Percentiles rank a stretch among this genome's conserved stretches.
phyloP scores from a whole-genome alignment of 2,329 filamentous ascomycete genomes.

The Sarocladium brachiariae region DNA sequence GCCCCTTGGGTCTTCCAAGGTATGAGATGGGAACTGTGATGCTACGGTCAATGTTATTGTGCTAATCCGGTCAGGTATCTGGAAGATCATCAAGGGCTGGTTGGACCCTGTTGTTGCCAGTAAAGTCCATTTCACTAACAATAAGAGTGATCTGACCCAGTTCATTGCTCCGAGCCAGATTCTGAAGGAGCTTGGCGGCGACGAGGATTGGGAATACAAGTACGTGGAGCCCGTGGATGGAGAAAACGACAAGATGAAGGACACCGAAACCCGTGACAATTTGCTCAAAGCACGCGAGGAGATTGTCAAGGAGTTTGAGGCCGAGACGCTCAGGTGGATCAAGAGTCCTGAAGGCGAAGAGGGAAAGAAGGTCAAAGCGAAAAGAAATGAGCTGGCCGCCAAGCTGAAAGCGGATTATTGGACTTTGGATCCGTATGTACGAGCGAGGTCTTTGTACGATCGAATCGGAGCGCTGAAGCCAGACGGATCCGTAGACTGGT shows the following conservation, averaged over 20 bases:
- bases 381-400: conserved; percentile 55
- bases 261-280: conserved; percentile 53
- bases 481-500: conserved; percentile 66
- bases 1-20: conserved; percentile 96
- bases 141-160: conserved; percentile 65
- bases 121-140: conserved; percentile 92
- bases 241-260: conserved; percentile 72
- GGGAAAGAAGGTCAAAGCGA: conserved; percentile 42
- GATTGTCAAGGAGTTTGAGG: conserved; percentile 69
- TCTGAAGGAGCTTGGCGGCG: conserved; percentile 76
- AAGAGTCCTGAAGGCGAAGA: conserved; percentile 32
- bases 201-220: conserved; percentile 75
- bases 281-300: conserved; percentile 57
- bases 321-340: conserved; percentile 71
- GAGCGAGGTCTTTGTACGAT: conserved; percentile 81
- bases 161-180: conserved; percentile 69
- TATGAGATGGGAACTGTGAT: conserved; percentile 27
- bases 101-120: conserved; percentile 90
- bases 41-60: too few relatives aligned
- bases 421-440: conserved; percentile 78
- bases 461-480: conserved; percentile 64
- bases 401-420: conserved; percentile 73
- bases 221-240: conserved; percentile 70
- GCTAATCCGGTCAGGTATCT: conserved; percentile 56
- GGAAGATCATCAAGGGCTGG: conserved; percentile 94